Base-by-base conservation (phyloP, 495 filamentous ascomycete species). In the Hypoxylon crocopeplum region DNA sequence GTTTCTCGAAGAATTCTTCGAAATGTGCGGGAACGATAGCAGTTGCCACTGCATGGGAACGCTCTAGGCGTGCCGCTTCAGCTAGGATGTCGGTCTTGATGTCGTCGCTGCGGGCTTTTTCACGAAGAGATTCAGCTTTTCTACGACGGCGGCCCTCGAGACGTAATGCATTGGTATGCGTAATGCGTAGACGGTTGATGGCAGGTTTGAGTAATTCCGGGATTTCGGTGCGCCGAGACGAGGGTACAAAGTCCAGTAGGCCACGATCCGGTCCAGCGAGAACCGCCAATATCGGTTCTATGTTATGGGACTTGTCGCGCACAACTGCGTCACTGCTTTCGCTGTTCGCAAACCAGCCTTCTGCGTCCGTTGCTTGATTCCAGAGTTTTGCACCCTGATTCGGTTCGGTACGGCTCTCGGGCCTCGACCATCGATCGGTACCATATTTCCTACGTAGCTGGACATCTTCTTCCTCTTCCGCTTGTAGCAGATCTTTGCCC, bases 171-270 rank as follows among this genome's bases (percentile, higher is more conserved):
- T 98, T 92, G 69, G 91, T 96, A 66, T 97, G 80, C 34, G 84
- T 86, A 17, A 82, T 84, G 12, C 94, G 81, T 15, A 98, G 74
- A 32, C 84, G 83, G 36, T 82, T 85, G 2, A 90, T 85, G 49
- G 93, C 90, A 10, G 84, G 80, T 69, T 97, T 93, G 25, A 98
- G 78, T 44, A 85, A 82, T 7, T 91, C 85, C 3, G 92, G 86
- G 22, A 97, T 90, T 10, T 84, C 85, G 7, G 87, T 87, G 27
- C 87, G 81, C 12, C 91, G 82, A 56, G 87, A 92, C 63, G 88
- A 93, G 0, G 94, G 94, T 8, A 98, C 93, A 68, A 88, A 97
- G 29, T 92, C 86, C 72, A 92, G 87, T 5, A 96, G 80, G 37
- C 89, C 86, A 17, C 89, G 82, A 64, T 93, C 91, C 0, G 88